phyloP scores from a whole-genome alignment of 805 yeast genomes.

The Lachancea cidri region DNA sequence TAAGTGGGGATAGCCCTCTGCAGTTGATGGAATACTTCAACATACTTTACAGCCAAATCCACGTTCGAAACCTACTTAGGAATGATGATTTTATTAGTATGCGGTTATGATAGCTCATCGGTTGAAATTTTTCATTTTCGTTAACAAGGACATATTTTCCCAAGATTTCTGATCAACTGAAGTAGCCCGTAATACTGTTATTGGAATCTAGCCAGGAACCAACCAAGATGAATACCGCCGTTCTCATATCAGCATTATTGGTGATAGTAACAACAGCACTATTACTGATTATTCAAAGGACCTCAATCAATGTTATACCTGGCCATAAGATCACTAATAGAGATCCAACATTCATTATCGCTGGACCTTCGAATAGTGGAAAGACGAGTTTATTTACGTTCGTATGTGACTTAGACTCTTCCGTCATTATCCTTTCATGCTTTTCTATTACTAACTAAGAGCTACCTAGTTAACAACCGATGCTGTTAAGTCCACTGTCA shows the following conservation, averaged over 20 bases:
- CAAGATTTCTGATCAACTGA: not conserved
- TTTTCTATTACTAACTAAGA: not conserved
- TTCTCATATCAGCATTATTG: constrained; percentile 15
- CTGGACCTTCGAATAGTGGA: constrained; percentile 63
- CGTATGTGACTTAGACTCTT: constrained; percentile 9
- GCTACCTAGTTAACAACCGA: constrained; percentile 24
- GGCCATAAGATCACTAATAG: constrained; percentile 13
- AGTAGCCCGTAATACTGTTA: no score
- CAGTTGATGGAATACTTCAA: no score
- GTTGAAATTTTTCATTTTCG: constrained; percentile 1
- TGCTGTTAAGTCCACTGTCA: constrained; percentile 38
- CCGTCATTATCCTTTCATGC: not conserved
- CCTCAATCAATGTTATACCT: constrained; percentile 13
- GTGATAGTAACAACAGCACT: constrained; percentile 18
- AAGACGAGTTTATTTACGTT: constrained; percentile 53
- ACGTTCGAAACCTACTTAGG: no score
- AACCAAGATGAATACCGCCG: constrained; percentile 8
- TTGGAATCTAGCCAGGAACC: no score
- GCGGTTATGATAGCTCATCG: constrained; percentile 10
- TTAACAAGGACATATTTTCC: not conserved
- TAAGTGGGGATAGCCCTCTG: no score
- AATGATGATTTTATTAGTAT: no score
- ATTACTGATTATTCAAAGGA: constrained; percentile 14
- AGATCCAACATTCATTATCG: constrained; percentile 53
- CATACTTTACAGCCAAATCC: no score